Evolutionary conservation across 2,329 filamentous ascomycete genomes (phyloP), one percentile per base, ranked within the genome.

Genomic region (Balansia obtecta): DNA sequence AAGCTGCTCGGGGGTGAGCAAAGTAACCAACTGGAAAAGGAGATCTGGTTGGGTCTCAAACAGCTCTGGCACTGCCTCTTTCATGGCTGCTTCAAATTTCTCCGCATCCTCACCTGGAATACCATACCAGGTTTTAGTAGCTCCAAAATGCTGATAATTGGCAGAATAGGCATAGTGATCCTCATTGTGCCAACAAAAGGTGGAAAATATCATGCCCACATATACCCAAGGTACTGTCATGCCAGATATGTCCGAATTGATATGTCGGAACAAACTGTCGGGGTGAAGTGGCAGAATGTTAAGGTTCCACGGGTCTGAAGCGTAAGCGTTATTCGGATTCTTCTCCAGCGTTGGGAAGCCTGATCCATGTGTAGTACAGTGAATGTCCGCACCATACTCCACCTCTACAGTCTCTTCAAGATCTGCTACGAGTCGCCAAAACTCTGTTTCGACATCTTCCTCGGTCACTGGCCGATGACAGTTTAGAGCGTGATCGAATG

Each of bases 211-310:
- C 93, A 98, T 98, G 54, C 93, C 93, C 4, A 98, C 93, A 63
- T 98, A 98, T 3, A 98, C 82, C 93, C 93, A 98, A 0, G 93
- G 93, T 8, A 98, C 91, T 0, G 93, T 98, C 93, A 98, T 98
- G 38, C 93, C 93, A 2, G 93, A 97, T 49, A 98, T 94, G 62
- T 98, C 93, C 0, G 91, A 88, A 65, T 97, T 97, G 73, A 98
- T 97, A 60, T 98, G 88, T 46, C 91, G 81, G 71, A 98, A 98
- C 1, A 98, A 73, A 45, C 90, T 96, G 48, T 97, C 91, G 1
- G 85, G 82, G 56, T 95, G 84, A 48, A 97, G 81, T 0, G 93
- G 93, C 53, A 97, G 76, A 45, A 95, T 83, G 60, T 95, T 98
- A 50, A 98, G 73, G 59, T 98, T 98, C 93, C 93, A 98, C 0